phyloP scores from a whole-genome alignment of 495 filamentous ascomycete genomes.

The Penicillium angulare region DNA sequence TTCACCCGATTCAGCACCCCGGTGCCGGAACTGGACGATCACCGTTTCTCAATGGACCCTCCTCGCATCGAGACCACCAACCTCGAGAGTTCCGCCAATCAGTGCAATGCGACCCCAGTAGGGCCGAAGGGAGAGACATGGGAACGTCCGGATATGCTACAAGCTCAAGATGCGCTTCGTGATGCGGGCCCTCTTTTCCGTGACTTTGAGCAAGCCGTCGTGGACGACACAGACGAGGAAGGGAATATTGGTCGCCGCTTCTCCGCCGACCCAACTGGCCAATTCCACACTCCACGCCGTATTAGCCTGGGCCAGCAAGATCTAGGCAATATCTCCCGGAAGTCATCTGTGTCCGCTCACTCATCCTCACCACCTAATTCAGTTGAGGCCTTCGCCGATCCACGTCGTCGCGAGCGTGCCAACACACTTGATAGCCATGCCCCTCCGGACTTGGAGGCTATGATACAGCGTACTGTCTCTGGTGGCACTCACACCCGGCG shows the following conservation, averaged over 20 bases:
- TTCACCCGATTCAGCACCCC: constrained; percentile 70
- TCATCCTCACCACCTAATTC: constrained; percentile 91
- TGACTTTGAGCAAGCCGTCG: constrained; percentile 78
- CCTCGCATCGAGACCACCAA: constrained; percentile 59
- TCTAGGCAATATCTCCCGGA: constrained; percentile 40
- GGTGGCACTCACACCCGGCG: constrained; percentile 60
- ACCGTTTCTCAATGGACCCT: constrained; percentile 74
- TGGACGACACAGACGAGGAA: constrained; percentile 64
- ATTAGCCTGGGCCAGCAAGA: constrained; percentile 46
- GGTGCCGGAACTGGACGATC: constrained; percentile 88
- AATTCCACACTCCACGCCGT: constrained; percentile 37
- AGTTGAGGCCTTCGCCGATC: constrained; percentile 92
- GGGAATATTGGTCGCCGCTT: constrained; percentile 42
- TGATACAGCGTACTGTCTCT: constrained; percentile 71
- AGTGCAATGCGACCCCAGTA: constrained; percentile 35
- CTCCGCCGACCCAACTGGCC: constrained; percentile 37
- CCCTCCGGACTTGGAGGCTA: constrained; percentile 55
- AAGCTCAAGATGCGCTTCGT: constrained; percentile 46
- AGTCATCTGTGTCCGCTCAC: constrained; percentile 60
- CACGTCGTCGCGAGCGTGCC: constrained; percentile 62
- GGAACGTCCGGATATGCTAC: constrained; percentile 47
- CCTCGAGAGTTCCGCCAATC: constrained; percentile 34
- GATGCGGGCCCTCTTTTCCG: constrained; percentile 53
- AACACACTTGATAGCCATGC: constrained; percentile 61
- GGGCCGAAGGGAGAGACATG: constrained; percentile 20